Conservation (phyloP, 805 yeast genomes). For the Yamadazyma nakazawae region DNA sequence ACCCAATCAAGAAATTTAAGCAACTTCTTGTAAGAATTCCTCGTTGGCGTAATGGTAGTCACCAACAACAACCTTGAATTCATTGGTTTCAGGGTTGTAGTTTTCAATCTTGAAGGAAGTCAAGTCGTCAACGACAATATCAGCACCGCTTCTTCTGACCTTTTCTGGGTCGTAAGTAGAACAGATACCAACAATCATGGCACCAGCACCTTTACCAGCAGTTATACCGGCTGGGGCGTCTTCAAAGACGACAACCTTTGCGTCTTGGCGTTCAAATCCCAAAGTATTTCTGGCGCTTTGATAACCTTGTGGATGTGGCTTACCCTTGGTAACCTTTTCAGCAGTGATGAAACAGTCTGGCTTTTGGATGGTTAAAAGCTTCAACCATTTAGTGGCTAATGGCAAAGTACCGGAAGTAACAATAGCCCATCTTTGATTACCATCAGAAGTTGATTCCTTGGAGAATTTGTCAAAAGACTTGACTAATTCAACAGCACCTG, state of each 20-base stretch:
- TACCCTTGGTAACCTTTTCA: constrained; percentile 73
- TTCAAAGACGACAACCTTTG: constrained; percentile 67
- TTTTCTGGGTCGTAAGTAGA: constrained; percentile 70
- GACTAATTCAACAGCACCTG: constrained; percentile 69
- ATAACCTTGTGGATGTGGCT: constrained; percentile 87
- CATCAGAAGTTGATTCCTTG: constrained; percentile 37
- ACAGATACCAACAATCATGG: constrained; percentile 78
- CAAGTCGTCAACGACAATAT: constrained; percentile 75
- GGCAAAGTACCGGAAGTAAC: constrained; percentile 81
- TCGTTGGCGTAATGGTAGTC: constrained; percentile 44
- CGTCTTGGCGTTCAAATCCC: constrained; percentile 33
- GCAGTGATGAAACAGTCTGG: constrained; percentile 83
- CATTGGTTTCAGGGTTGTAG: constrained; percentile 44
- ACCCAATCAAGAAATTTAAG: neutral
- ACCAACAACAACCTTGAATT: constrained; percentile 38
- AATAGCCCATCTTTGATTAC: constrained; percentile 70
- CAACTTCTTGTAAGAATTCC: constrained; percentile 29
- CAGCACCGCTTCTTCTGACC: constrained; percentile 75
- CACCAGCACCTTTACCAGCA: constrained; percentile 83
- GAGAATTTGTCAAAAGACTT: constrained; percentile 50
- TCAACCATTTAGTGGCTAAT: constrained; percentile 78
- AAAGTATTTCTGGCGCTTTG: constrained; percentile 50
- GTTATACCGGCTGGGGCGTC: constrained; percentile 87
- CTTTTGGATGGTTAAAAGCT: constrained; percentile 52
- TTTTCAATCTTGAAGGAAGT: constrained; percentile 56